Evolutionary conservation across 495 filamentous ascomycete genomes (phyloP).

Genomic region (Aspergillus carlsbadensis): DNA sequence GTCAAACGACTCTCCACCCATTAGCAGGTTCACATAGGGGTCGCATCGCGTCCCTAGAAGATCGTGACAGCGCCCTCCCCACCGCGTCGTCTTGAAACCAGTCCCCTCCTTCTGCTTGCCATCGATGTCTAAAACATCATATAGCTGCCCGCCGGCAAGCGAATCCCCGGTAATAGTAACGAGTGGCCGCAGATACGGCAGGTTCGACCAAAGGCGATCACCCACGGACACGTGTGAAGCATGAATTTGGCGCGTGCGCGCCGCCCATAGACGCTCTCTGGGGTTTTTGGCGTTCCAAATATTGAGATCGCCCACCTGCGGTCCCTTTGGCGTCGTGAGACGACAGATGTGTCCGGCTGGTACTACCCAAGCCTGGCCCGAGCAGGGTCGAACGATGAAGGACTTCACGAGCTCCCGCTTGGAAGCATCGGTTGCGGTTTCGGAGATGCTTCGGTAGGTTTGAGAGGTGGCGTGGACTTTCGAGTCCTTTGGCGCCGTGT

Average conservation of each 20-base stretch:
- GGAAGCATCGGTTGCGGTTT: conserved; percentile 31
- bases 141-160: conserved; percentile 56
- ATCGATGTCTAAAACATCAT: conserved; percentile 39
- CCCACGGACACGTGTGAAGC: conserved; percentile 66
- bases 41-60: conserved; percentile 76
- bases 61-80: conserved; percentile 63
- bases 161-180: conserved; percentile 70
- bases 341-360: conserved; percentile 63
- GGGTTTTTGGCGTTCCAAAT: conserved; percentile 76
- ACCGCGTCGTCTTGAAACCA: conserved; percentile 42
- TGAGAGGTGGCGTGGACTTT: conserved; percentile 36
- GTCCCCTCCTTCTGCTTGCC: conserved; percentile 35
- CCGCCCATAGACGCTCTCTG: conserved; percentile 76
- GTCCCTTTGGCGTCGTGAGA: conserved; percentile 69
- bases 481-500: conserved; percentile 38
- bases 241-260: conserved; percentile 74
- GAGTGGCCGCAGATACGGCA: conserved; percentile 74
- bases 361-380: conserved; percentile 63
- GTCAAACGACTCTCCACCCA: conserved; percentile 68
- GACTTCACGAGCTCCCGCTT: conserved; percentile 34
- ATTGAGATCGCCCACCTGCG: conserved; percentile 81
- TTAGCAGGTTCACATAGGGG: conserved; percentile 70
- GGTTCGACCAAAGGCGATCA: conserved; percentile 72
- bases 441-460: conserved; percentile 41
- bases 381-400: conserved; percentile 48